Conservation (phyloP, 148 eudicot species). For the Tetragonia tetragonoides region DNA sequence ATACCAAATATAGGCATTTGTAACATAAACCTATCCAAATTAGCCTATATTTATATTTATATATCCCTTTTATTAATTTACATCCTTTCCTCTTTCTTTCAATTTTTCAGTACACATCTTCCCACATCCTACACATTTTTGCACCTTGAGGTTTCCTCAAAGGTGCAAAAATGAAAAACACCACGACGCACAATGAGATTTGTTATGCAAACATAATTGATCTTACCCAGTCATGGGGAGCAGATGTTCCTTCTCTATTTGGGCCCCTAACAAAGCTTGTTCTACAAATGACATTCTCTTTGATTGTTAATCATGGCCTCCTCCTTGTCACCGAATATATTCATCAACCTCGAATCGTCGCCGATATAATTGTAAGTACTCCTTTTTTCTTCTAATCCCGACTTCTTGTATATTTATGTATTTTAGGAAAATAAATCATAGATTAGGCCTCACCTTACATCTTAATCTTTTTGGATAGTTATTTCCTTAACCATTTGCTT, state of each 20-base stretch:
- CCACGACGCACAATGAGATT: background rate
- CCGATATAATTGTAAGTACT: slow-evolving; percentile 37
- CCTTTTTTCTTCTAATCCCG: background rate
- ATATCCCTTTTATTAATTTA: too few species aligned
- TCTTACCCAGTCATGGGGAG: slow-evolving; percentile 9
- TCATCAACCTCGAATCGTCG: slow-evolving; percentile 39
- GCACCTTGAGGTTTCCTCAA: background rate
- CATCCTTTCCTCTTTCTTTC: too few species aligned
- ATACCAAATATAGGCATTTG: background rate
- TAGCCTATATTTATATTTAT: background rate
- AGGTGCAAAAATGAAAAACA: slow-evolving; percentile 3
- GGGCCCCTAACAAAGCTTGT: slow-evolving; percentile 42
- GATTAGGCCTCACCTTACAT: background rate
- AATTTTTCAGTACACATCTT: too few species aligned
- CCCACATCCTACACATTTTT: background rate
- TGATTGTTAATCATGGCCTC: slow-evolving; percentile 36
- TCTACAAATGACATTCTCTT: slow-evolving; percentile 40
- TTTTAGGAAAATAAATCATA: background rate
- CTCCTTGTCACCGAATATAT: slow-evolving; percentile 26
- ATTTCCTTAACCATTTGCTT: too few species aligned
- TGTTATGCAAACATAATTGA: slow-evolving; percentile 24
- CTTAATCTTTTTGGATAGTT: too few species aligned
- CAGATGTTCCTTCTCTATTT: slow-evolving; percentile 15
- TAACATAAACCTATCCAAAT: too few species aligned
- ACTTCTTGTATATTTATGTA: background rate